Base-by-base conservation (phyloP, 23 red algal genomes). In the Pyropia haitanensis region DNA sequence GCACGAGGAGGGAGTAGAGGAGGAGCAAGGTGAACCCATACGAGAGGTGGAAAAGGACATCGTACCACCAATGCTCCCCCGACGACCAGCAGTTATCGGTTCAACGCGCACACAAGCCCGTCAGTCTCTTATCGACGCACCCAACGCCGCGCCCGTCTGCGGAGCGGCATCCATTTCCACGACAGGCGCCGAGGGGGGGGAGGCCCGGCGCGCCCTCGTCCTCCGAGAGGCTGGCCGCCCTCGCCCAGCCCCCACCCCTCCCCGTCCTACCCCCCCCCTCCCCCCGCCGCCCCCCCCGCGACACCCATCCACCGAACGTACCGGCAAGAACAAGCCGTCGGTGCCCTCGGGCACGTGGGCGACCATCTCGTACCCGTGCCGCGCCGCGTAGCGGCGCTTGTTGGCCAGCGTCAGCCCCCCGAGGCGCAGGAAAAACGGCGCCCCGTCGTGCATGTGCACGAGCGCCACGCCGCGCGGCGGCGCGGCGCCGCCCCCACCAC, bases 311-410 rank as follows among this genome's bases (percentile, higher is more conserved):
- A 29, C 20, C n/a, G 1, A 3, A 30, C 51, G 33, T 49, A 58
- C 80, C 19, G 70, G 25, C 22, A 32, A 32, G 23, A 53, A 70
- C 75, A 88, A 53, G 27, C 88, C 88, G n/a, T 56, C 57, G 30
- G 78, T 83, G 1, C 48, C 71, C 27, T 60, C 25, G 19, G 78
- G 78, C 24, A 65, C 75, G 62, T 83, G 78, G 14, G 63, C 63
- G 1, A 78, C 72, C 69, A 91, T 77, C 50, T 91, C 88, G 32
- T 84, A 83, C 0, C 64, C 73, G 39, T 91, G 72, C 3, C 80
- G 69, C 3, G 49, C 14, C 10, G 88, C 88, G 63, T 91, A 91
- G 48, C 88, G 78, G 18, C 57, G 56, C 66, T 91, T 91, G 69
- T 91, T 91, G 9, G 65, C 56, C 12, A 70, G 21, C n/a, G 76